Evolutionary conservation across 208 protist species (phyloP).

Genomic region (Acanthamoeba lenticulata): DNA sequence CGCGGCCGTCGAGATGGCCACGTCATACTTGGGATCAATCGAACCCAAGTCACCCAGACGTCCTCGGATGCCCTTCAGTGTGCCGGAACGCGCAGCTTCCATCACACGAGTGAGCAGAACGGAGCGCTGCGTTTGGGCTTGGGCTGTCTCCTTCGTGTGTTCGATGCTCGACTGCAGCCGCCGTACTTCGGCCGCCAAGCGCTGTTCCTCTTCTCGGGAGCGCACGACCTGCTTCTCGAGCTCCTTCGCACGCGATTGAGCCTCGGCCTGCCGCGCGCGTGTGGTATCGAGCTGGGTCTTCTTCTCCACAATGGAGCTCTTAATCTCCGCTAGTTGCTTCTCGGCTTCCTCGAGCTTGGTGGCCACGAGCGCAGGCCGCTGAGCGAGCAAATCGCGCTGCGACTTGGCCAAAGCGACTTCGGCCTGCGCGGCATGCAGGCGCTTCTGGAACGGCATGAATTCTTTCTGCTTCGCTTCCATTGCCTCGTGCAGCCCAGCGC

Average conservation of each 20-base stretch:
- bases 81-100: conserved; percentile 67
- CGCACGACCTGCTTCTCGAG: background rate
- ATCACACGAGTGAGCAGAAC: conserved; percentile 32
- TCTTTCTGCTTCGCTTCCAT: conserved; percentile 93
- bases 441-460: conserved; percentile 90
- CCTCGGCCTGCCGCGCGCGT: background rate
- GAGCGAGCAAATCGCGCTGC: conserved; percentile 75
- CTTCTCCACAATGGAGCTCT: background rate
- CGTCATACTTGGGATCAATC: conserved; percentile 97
- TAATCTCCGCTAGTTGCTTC: background rate
- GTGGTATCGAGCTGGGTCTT: background rate
- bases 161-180: background rate
- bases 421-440: conserved; percentile 75
- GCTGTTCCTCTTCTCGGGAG: background rate
- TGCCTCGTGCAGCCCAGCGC: conserved; percentile 89
- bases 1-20: conserved; percentile 97
- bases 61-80: conserved; percentile 87
- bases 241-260: conserved; percentile 14
- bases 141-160: conserved; percentile 19
- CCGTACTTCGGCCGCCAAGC: background rate
- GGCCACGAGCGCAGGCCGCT: conserved; percentile 67
- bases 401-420: conserved; percentile 81
- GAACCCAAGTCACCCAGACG: conserved; percentile 97
- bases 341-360: conserved; percentile 64
- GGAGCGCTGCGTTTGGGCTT: background rate